Evolutionary conservation across 2,329 filamentous ascomycete species (phyloP), one percentile per base, ranked within the genome.

Genomic region (Penicillium sp.): DNA sequence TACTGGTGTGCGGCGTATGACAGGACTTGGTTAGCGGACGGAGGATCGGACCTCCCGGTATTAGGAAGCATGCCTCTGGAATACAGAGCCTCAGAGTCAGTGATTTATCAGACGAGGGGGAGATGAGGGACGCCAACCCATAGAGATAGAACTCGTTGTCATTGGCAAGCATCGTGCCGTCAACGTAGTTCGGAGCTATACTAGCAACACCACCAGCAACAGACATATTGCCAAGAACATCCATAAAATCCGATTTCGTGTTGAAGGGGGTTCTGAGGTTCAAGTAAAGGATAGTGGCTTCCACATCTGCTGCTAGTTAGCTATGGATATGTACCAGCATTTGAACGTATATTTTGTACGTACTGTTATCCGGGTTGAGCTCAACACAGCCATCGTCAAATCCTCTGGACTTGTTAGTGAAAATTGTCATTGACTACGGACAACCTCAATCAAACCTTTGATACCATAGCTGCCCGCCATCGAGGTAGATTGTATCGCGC

Each of bases 91-190:
- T 25, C 9, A 45, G 43, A 19, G 17, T 46, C 10, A 50, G 36
- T 26, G 26, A 26, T 1, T 41, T 42, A 2, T 17, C 11, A 10
- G 31, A 31, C 30, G 30, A 22, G 11, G 1, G 28, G 19, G 4
- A 17, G n/a, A 35, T 9, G 19, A 28, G 28, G 10, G 22, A 54
- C 3, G 7, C 61, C n/a, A 50, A 74, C 73, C 87, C 88, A 51
- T 86, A 90, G 2, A 86, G 75, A 62, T 80, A 85, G 63, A 85
- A 85, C 57, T 87, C 80, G 46, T 80, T 73, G 55, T 89, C 75
- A 61, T 89, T 90, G 45, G 79, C 80, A 31, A 90, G 80, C 74
- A 90, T 82, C 8, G 77, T 82, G 2, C 88, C 88, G 57, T 88
- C 85, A 16, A 77, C 58, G 58, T 82, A 88, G 61, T 82, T 82